These are phyloP conservation scores for Penicillium sp. DNA, from an alignment of 2,329 filamentous ascomycete genomes.

Conservation along the genomic window DNA sequence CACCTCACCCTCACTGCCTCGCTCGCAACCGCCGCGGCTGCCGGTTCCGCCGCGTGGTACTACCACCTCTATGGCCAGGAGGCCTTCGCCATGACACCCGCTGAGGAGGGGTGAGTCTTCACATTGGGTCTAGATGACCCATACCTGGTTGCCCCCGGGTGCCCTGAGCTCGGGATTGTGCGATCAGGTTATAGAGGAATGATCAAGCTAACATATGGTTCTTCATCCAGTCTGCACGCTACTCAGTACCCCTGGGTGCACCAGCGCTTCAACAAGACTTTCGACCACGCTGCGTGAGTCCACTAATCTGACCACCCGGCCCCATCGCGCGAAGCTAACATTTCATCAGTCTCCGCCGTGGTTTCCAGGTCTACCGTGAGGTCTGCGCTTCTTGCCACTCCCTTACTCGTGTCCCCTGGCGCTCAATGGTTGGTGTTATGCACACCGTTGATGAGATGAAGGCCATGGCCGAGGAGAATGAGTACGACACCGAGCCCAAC, in stretches of 20 bases:
- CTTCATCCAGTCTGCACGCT: slow-evolving; percentile 72
- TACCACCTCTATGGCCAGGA: slow-evolving; percentile 92
- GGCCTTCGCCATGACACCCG: slow-evolving; percentile 84
- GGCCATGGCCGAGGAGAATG: slow-evolving; percentile 93
- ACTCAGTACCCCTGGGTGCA: slow-evolving; percentile 96
- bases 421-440: slow-evolving; percentile 82
- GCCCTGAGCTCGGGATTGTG: slow-evolving; percentile 27
- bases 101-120: slow-evolving; percentile 91
- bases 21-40: slow-evolving; percentile 80
- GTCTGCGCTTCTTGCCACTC: slow-evolving; percentile 99
- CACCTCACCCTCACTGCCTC: slow-evolving; percentile 83
- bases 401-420: slow-evolving; percentile 89
- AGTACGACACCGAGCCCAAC: slow-evolving; percentile 98
- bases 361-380: slow-evolving; percentile 99
- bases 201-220: slow-evolving; percentile 27
- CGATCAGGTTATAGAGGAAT: slow-evolving; percentile 18
- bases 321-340: slow-evolving; percentile 19
- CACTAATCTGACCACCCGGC: slow-evolving; percentile 1
- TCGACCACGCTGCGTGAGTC: slow-evolving; percentile 91
- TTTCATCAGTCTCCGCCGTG: slow-evolving; percentile 80
- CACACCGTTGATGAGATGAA: slow-evolving; percentile 98
- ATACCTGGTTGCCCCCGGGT: slow-evolving; percentile 17
- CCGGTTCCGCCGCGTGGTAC: slow-evolving; percentile 94
- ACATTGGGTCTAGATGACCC: slow-evolving; percentile 12
- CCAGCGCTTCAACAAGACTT: slow-evolving; percentile 87